Percentiles rank a stretch among this genome's conserved stretches.
phyloP scores from a whole-genome alignment of 192 early-diverging fungal species.

The Gonapodya prolifera region DNA sequence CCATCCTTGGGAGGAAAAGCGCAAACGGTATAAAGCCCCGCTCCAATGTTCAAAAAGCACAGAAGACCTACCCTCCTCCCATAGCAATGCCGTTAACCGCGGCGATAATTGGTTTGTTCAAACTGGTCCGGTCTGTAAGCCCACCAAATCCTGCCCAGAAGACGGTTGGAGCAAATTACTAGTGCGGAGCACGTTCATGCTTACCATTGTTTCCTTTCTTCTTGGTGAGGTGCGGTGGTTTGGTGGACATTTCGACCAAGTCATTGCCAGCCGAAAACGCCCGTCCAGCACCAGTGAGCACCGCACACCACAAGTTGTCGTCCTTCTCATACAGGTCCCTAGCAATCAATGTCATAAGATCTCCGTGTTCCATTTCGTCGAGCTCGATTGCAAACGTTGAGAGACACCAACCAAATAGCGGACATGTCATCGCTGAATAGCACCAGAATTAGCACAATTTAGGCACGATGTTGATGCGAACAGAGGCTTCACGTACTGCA shows the following conservation, averaged over 20 bases:
- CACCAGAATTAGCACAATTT: not conserved
- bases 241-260: not conserved
- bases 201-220: not conserved
- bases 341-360: not conserved
- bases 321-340: constrained; percentile 3
- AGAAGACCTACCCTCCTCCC: not conserved
- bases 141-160: constrained; percentile 19
- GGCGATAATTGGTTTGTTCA: constrained; percentile 26
- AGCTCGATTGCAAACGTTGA: not conserved
- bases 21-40: not conserved
- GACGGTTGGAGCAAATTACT: not conserved
- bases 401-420: not conserved
- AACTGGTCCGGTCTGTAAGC: constrained; percentile 14
- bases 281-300: constrained; percentile 1
- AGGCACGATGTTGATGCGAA: not conserved
- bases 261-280: constrained; percentile 3
- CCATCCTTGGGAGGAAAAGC: not conserved
- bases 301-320: not conserved
- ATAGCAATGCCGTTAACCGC: constrained; percentile 29
- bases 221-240: not conserved
- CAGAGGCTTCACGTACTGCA: not conserved
- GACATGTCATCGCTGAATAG: not conserved
- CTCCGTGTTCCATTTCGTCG: not conserved
- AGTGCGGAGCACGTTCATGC: not conserved
- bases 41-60: not conserved